Percentiles rank a stretch among this genome's conserved stretches.
Conservation (phyloP, 176 grass and related monocot species). For the Aegilops tauschii region DNA sequence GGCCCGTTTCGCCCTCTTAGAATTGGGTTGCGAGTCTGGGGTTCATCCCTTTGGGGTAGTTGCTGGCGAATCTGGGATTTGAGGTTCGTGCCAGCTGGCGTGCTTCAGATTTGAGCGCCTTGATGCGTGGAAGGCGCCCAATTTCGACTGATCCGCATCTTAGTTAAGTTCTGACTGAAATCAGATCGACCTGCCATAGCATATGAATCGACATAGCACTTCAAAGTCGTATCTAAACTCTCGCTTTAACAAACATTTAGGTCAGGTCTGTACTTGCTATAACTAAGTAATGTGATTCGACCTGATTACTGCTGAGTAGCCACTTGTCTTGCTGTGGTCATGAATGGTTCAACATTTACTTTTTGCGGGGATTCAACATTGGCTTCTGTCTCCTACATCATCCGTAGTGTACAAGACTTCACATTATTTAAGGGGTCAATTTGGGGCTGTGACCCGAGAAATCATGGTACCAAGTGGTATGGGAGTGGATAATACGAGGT, state of each 20-base stretch:
- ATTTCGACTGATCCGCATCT: neutral
- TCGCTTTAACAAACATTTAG: neutral
- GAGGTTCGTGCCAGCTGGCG: neutral
- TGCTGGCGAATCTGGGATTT: conserved; percentile 26
- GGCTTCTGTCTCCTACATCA: neutral
- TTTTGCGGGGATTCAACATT: neutral
- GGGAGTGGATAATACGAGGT: neutral
- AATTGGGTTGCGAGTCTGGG: conserved; percentile 22
- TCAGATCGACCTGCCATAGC: conserved; percentile 60
- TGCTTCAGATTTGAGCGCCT: conserved; percentile 4
- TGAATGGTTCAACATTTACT: neutral
- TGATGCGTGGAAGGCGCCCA: neutral
- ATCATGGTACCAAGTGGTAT: conserved; percentile 7
- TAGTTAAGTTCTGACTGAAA: neutral
- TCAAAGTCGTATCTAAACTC: neutral
- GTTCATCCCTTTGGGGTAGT: neutral
- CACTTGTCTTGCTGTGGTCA: neutral
- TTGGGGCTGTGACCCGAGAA: neutral
- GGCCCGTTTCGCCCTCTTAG: neutral
- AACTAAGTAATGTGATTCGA: conserved; percentile 9
- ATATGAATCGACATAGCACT: conserved; percentile 16
- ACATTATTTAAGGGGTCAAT: neutral
- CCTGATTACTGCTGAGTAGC: neutral
- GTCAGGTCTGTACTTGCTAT: neutral
- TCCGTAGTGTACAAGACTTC: neutral